Conservation (phyloP, 805 yeast species). For the Teunomyces barrocoloradensis region DNA sequence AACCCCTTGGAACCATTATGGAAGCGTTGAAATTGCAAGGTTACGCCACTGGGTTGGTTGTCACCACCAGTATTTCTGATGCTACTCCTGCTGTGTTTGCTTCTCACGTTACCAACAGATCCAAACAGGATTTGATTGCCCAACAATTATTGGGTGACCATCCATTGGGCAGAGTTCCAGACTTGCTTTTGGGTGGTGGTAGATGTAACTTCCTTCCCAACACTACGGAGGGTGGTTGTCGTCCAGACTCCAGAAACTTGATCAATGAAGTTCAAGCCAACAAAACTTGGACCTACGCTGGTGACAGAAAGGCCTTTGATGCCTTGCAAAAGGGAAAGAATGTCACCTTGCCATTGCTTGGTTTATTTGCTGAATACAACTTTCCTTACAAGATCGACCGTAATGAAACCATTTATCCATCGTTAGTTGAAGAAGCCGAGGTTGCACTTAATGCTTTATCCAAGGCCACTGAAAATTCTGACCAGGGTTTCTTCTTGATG, state of each 20-base stretch:
- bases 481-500: slow-evolving; percentile 80
- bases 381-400: slow-evolving; percentile 86
- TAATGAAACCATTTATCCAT: slow-evolving; percentile 58
- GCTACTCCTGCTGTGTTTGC: slow-evolving; percentile 94
- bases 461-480: slow-evolving; percentile 66
- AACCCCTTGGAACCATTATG: slow-evolving; percentile 84
- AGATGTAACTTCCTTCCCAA: slow-evolving; percentile 73
- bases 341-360: slow-evolving; percentile 71
- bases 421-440: slow-evolving; percentile 72
- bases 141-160: slow-evolving; percentile 82
- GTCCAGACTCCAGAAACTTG: slow-evolving; percentile 68
- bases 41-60: slow-evolving; percentile 83
- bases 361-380: slow-evolving; percentile 70
- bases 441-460: slow-evolving; percentile 71
- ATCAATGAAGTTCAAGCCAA: slow-evolving; percentile 56
- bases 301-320: slow-evolving; percentile 60
- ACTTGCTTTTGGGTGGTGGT: slow-evolving; percentile 89
- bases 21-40: slow-evolving; percentile 86
- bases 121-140: slow-evolving; percentile 82
- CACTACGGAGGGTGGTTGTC: slow-evolving; percentile 46
- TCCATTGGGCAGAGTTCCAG: slow-evolving; percentile 76
- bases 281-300: slow-evolving; percentile 63
- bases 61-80: slow-evolving; percentile 88
- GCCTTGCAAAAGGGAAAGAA: slow-evolving; percentile 51
- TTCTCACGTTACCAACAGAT: slow-evolving; percentile 72